Base-by-base conservation (phyloP, 176 grass and related monocot species). In the Zizania latifolia region DNA sequence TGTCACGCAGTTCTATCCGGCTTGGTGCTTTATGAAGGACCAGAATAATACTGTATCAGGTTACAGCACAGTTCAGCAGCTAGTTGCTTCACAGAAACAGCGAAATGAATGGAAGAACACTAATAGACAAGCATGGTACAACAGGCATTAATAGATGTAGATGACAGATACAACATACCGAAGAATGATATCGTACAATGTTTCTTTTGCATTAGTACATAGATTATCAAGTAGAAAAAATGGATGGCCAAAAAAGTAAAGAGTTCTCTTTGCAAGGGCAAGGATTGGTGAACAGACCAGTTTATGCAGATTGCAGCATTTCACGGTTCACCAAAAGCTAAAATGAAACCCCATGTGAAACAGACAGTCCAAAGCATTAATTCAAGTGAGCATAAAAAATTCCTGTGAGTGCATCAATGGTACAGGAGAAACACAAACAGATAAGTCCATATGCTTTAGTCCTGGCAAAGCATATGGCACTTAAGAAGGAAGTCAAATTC, bases 1-100 rank as follows among this genome's bases (percentile, higher is more conserved):
- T 60, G 60, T 33, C 23, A 0, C 38, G 31, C 19, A 41, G 59
- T 68, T 83, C 79, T 68, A 87, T 83, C 74, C 0, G 3, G 26
- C 8, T 75, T 83, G 75, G 80, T 28, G 32, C 69, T 68, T 83
- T 83, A 78, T 79, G 54, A 29, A 69, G 51, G 34, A 79, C 63
- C 27, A 62, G 55, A 83, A 79, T 70, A 75, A 79, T 62, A 88
- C 34, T 75, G 69, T 83, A 55, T 66, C 51, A 67, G 41, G n/a
- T 41, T 73, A 68, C 10, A 74, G 62, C 40, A 88, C 41, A 69
- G 80, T 74, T 88, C 68, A 79, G 24, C 40, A 66, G 75, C 60
- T 61, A 83, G 75, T 78, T 72, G 26, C 24, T 68, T 19, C 58
- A 82, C 41, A 87, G 50, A 30, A 66, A 53, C 38, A 39, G n/a